Evolutionary conservation across 306 rosid genomes (phyloP), one percentile per base, ranked within the genome.

Genomic region (Prunus campanulata): DNA sequence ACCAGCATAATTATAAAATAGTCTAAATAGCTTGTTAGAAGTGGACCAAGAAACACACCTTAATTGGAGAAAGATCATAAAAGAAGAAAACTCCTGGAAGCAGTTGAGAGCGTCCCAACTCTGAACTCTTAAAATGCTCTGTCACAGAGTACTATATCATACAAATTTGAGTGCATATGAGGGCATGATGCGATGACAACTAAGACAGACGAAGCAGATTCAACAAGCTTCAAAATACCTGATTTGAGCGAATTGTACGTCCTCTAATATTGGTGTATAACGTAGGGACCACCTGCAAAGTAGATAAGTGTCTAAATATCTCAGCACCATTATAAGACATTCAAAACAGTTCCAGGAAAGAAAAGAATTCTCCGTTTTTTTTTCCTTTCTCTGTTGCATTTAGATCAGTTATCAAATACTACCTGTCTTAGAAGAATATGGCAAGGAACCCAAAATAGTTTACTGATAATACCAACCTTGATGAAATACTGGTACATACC

Each of bases 201-300:
- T 61, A 68, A 68, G 24, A 77, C 20, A 64, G 62, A 12, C n/a
- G 24, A 68, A 83, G 71, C 24, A 47, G 25, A 59, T n/a, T 57
- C 72, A 48, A 29, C 70, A 56, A 76, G 73, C 71, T 71, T 74
- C 59, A 52, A 66, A 42, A 71, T 91, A 93, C 98, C 98, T 93
- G 98, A 86, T 93, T 93, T 55, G 98, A 93, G 52, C 79, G 71
- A 79, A 83, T 77, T 54, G 84, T 85, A 76, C 74, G 93, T 11
- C 98, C 98, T 81, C 91, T 82, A 64, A 83, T 62, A 76, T 80
- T 81, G 42, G 83, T 88, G 83, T 91, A 93, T 83, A 83, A 76
- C 19, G 98, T 88, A 75, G 98, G 98, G 81, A 93, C 98, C 75
- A 93, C 98, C 98, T 93, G 89, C 84, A 76, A 75, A 47, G 69